Conservation (phyloP, 2,329 filamentous ascomycete species). For the Cyanodermella asteris region DNA sequence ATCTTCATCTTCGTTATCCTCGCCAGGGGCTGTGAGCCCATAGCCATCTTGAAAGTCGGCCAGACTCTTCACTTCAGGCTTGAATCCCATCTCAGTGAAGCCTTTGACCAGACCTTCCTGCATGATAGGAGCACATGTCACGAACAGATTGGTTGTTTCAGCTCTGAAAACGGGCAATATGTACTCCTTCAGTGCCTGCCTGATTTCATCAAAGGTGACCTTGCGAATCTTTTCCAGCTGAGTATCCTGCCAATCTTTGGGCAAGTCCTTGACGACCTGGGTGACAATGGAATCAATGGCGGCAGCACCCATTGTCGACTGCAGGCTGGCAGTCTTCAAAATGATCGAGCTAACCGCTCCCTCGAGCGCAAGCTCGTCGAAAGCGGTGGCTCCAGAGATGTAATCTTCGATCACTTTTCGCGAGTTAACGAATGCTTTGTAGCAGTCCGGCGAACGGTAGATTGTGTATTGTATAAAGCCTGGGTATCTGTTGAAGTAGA, state of each 20-base stretch:
- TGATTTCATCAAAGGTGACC: conserved; percentile 58
- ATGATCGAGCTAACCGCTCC: conserved; percentile 82
- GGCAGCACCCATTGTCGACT: conserved; percentile 62
- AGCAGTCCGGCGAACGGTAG: conserved; percentile 74
- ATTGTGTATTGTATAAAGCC: conserved; percentile 68
- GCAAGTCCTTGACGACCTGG: conserved; percentile 54
- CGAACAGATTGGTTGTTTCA: conserved; percentile 59
- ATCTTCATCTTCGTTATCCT: conserved; percentile 7
- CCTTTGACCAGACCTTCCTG: conserved; percentile 63
- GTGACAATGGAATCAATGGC: conserved; percentile 67
- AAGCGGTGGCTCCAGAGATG: conserved; percentile 44
- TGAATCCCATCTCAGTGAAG: conserved; percentile 57
- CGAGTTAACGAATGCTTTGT: conserved; percentile 62
- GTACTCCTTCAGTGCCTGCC: conserved; percentile 47
- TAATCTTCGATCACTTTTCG: conserved; percentile 54
- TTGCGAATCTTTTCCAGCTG: conserved; percentile 56
- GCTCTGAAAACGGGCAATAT: conserved; percentile 64
- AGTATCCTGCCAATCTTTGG: conserved; percentile 54
- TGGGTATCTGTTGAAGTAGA: conserved; percentile 53
- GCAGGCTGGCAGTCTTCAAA: conserved; percentile 65
- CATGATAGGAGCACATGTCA: conserved; percentile 74
- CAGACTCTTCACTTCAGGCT: conserved; percentile 49
- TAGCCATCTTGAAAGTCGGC: conserved; percentile 78
- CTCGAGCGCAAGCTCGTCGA: conserved; percentile 68
- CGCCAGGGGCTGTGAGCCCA: conserved; percentile 43